A percentile compares a stretch with the other conserved stretches of the same genome.
These are phyloP conservation scores for Aspergillus novoparasiticus DNA, from an alignment of 2,329 filamentous ascomycete genomes.

Conservation along the genomic window DNA sequence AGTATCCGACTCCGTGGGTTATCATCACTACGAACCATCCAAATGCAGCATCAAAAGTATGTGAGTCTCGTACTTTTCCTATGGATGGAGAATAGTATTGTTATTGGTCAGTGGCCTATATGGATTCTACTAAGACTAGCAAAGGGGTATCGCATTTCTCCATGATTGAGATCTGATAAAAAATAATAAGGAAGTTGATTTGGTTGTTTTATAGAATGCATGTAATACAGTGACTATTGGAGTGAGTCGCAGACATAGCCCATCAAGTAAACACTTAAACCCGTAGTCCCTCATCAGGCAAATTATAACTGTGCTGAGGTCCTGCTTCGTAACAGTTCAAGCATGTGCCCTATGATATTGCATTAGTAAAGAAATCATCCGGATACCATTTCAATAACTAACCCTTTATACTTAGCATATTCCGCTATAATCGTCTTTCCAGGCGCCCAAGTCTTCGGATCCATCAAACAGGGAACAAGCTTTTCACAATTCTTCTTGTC, in stretches of 20 bases:
- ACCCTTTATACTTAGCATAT: neutral
- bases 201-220: too few relatives aligned
- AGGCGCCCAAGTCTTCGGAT: neutral
- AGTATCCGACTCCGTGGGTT: too few relatives aligned
- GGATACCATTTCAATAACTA: neutral
- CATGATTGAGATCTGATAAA: too few relatives aligned
- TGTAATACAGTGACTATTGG: too few relatives aligned
- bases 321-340: neutral
- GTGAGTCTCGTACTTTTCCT: too few relatives aligned
- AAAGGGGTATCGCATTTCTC: too few relatives aligned
- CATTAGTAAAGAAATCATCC: neutral
- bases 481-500: neutral
- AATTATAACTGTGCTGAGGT: neutral
- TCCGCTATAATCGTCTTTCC: neutral
- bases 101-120: too few relatives aligned
- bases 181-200: too few relatives aligned
- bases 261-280: neutral
- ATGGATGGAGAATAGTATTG: too few relatives aligned
- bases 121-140: too few relatives aligned
- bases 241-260: neutral
- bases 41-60: too few relatives aligned
- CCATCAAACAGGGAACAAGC: neutral
- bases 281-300: neutral
- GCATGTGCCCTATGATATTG: neutral
- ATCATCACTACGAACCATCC: too few relatives aligned